A percentile compares a stretch with the other conserved stretches of the same genome.
phyloP scores from a whole-genome alignment of 805 yeast genomes.

The Naumovozyma dairenensis region DNA sequence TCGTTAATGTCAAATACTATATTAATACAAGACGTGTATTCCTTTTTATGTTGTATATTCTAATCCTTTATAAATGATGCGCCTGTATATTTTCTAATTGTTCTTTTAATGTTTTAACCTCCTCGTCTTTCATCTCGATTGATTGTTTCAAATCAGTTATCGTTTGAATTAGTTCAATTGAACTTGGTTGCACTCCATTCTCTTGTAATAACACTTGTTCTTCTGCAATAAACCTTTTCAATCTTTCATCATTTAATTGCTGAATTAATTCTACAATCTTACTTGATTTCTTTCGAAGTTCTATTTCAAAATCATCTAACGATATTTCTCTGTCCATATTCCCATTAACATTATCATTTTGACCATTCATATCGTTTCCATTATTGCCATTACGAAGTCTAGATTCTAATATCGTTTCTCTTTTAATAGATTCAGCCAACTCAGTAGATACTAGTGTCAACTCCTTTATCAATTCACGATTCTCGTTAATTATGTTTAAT shows the following conservation, averaged over 20 bases:
- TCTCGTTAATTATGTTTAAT: slow-evolving; percentile 50
- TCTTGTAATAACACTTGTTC: slow-evolving; percentile 54
- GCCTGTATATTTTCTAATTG: background rate
- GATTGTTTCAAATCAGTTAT: slow-evolving; percentile 43
- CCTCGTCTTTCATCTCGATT: slow-evolving; percentile 41
- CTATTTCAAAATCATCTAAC: slow-evolving; percentile 23
- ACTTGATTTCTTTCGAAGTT: slow-evolving; percentile 31
- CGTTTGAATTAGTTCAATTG: slow-evolving; percentile 47
- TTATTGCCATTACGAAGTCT: slow-evolving; percentile 17
- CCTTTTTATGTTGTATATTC: too few species aligned
- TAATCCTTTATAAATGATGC: background rate
- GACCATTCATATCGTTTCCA: background rate
- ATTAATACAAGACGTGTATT: too few species aligned
- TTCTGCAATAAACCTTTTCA: slow-evolving; percentile 58
- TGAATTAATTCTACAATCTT: slow-evolving; percentile 45
- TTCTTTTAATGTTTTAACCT: slow-evolving; percentile 29
- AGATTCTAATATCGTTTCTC: slow-evolving; percentile 56
- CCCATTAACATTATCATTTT: background rate
- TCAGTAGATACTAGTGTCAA: slow-evolving; percentile 61
- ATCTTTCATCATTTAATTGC: slow-evolving; percentile 52
- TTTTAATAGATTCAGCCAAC: slow-evolving; percentile 57
- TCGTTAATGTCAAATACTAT: too few species aligned
- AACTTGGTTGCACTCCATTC: slow-evolving; percentile 42
- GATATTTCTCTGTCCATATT: slow-evolving; percentile 2
- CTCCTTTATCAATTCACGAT: slow-evolving; percentile 49